Base-by-base conservation (phyloP, 2,329 filamentous ascomycete species). In the Talaromyces verruculosus region DNA sequence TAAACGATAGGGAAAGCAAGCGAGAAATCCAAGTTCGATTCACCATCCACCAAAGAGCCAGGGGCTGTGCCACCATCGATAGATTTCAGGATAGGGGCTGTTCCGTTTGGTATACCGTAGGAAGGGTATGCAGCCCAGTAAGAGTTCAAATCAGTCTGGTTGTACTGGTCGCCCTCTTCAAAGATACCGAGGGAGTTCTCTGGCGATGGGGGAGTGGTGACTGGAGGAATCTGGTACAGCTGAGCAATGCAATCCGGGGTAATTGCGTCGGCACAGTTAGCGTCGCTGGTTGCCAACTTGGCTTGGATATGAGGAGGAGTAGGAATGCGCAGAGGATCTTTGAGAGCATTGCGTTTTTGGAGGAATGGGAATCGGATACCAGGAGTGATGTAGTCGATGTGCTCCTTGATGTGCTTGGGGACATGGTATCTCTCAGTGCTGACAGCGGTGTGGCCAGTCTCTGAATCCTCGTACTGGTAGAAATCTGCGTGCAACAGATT, bases 381-480 rank as follows among this genome's bases (percentile, higher is more conserved):
- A 0, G 85, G 85, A 0, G 82, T 86, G 43, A 87, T 81, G 72
- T 86, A 87, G 74, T 87, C 84, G 61, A 87, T 77, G 65, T 86
- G 83, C 11, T 77, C 68, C 51, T 78, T 78, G 15, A 87, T 69
- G 47, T 80, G 72, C 33, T 77, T 76, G 0, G 84, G 84, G 5
- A 87, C 74, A 66, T 84, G 83, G 71, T 85, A 85, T 71, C 78
- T 72, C 15, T 81, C 79, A 69, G 66, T 77, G 47, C 68, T 71
- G 70, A 72, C 74, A 68, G 64, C 78, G 67, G 68, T 75, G 68
- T 70, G 69, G 11, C 63, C 68, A 39, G 69, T 72, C 22, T 65
- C 63, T 1, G 71, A 69, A 69, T 85, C 81, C 68, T 80, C 75
- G 70, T 83, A 86, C 51, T 83, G 72, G 68, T 85, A 81, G 69